Base-by-base conservation (phyloP, 139 green algal genomes). In the Picochlorum sp. region DNA sequence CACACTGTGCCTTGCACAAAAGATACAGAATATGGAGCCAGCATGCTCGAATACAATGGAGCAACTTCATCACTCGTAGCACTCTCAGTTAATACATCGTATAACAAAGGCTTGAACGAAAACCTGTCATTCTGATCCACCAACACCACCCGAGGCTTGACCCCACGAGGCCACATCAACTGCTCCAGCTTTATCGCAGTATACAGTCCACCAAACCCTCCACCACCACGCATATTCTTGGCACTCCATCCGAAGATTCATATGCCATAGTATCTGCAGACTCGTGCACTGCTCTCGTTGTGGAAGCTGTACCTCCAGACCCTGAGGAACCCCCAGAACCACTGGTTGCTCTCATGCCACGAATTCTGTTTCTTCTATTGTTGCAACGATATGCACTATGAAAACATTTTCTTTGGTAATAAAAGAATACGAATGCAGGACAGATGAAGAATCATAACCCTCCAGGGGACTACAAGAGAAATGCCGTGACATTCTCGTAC, bases 41-140 rank as follows among this genome's bases (percentile, higher is more conserved):
- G 80, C 54, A 99, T 78, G 57, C 96, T 78, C 4, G 45, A 49
- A 69, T 95, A 97, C 9, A 44, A 28, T 1, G 94, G 94, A 18
- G 94, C 92, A 37, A 98, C 88, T 79, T 99, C 94, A 60, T 77
- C 80, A 24, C 76, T 55, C 13, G 63, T 62, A 9, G 88, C 89
- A 10, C 71, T 74, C 14, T 81, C 85, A 30, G 80, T 89, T 15
- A 99, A 61, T 44, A 98, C 80, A 80, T 99, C 94, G 72, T 99
- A 99, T 61, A 99, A 79, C 81, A 99, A 70, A 24, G 94, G 94
- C 80, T 99, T 99, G 82, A 99, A 99, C 6, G 95, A 78, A 74
- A 98, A 99, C 16, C 81, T 74, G 8, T 98, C 92, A 6, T 54
- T 78, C 68, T 92, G 77, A 77, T 99, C 94, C 21, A 99, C 83